Evolutionary conservation across 1,139 yeast species (phyloP).

Genomic region (Blastobotrys proliferans): DNA sequence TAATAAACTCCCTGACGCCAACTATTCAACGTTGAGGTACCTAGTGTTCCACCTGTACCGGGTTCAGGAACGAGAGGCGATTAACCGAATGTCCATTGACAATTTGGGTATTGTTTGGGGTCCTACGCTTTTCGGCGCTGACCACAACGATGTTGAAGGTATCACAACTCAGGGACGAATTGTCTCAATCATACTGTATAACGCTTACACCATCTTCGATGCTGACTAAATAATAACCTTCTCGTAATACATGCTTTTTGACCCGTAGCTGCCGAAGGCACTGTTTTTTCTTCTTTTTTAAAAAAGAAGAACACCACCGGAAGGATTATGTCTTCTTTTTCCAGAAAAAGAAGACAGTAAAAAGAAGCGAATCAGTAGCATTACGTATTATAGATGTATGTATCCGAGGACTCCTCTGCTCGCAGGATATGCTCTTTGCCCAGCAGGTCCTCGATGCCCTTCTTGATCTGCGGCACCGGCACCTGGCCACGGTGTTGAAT

Average conservation of each 20-base stretch:
- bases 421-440: conserved; percentile 33
- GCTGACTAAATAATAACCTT: conserved; percentile 42
- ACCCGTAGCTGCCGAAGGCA: no score
- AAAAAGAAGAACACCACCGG: background rate
- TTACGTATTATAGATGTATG: conserved; percentile 1
- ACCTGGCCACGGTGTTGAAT: conserved; percentile 31
- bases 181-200: conserved; percentile 75
- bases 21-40: conserved; percentile 84
- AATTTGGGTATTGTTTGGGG: conserved; percentile 92
- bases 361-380: background rate
- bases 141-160: conserved; percentile 67
- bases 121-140: conserved; percentile 70
- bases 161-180: conserved; percentile 77
- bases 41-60: conserved; percentile 79
- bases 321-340: background rate
- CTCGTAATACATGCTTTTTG: no score
- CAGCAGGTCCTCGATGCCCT: conserved; percentile 33
- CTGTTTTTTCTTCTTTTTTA: background rate
- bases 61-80: conserved; percentile 58
- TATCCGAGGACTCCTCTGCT: conserved; percentile 9
- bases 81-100: conserved; percentile 76
- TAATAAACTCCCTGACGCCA: conserved; percentile 88
- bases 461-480: conserved; percentile 31
- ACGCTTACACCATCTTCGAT: conserved; percentile 86
- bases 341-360: background rate